These are phyloP conservation scores for Xylaria bambusicola DNA, from an alignment of 495 filamentous ascomycete species.

Conservation along the genomic window DNA sequence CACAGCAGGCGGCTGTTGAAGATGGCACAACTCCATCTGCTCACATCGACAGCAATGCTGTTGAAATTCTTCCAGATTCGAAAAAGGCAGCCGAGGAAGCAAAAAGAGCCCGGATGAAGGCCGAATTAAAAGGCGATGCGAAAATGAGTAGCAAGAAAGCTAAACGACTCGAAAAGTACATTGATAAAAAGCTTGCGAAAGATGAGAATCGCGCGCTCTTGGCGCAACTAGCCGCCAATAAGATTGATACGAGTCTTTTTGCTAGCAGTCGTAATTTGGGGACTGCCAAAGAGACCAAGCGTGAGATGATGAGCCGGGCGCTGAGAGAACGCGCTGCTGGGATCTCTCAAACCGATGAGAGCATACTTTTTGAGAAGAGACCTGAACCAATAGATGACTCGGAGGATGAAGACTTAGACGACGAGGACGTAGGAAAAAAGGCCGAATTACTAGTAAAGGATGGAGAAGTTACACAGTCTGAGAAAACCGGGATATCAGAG, in stretches of 20 bases:
- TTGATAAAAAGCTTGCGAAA: conserved; percentile 92
- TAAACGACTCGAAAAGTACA: conserved; percentile 94
- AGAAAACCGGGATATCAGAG: neutral
- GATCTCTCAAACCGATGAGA: conserved; percentile 44
- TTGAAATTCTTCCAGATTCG: conserved; percentile 65
- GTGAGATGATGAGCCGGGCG: conserved; percentile 61
- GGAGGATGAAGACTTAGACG: conserved; percentile 31
- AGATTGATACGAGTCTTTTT: conserved; percentile 79
- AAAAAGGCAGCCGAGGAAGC: conserved; percentile 68
- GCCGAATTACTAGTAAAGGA: neutral
- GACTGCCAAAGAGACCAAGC: conserved; percentile 63
- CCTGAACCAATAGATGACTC: conserved; percentile 32
- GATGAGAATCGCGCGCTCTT: conserved; percentile 87
- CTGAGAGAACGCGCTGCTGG: conserved; percentile 61
- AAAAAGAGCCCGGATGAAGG: conserved; percentile 56
- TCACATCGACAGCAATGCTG: conserved; percentile 66
- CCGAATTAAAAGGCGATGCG: conserved; percentile 67
- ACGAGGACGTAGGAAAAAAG: neutral
- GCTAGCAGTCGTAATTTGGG: conserved; percentile 76
- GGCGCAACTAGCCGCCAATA: conserved; percentile 74
- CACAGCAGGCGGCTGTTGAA: conserved; percentile 40
- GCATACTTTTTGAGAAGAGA: conserved; percentile 38
- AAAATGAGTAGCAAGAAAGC: conserved; percentile 89
- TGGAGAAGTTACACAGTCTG: neutral
- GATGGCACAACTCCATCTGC: conserved; percentile 25